Evolutionary conservation across 305 asterid genomes (phyloP).

Genomic region (Vinca major): DNA sequence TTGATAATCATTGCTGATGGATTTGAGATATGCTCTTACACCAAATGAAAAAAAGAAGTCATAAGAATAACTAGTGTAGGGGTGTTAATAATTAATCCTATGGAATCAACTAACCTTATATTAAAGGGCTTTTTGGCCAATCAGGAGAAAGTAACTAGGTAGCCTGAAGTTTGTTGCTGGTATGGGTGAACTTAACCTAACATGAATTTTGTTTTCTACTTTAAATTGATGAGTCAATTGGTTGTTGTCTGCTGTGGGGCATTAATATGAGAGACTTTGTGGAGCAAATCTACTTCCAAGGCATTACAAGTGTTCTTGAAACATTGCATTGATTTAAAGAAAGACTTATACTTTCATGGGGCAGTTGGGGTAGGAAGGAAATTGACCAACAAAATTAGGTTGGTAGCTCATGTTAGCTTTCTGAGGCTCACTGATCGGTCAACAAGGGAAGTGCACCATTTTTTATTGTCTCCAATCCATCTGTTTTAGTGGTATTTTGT

Average conservation of each 20-base stretch:
- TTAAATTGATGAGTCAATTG: constrained; percentile 6
- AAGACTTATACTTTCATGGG: background rate
- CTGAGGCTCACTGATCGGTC: background rate
- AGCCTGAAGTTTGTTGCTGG: background rate
- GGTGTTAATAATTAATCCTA: background rate
- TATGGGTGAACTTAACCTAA: background rate
- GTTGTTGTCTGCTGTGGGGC: background rate
- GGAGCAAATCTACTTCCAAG: background rate
- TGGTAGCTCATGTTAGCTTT: background rate
- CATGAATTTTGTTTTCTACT: background rate
- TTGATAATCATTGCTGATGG: background rate
- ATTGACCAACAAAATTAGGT: constrained; percentile 4
- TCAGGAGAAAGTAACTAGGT: background rate
- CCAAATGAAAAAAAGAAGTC: background rate
- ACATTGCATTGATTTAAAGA: background rate
- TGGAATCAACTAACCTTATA: background rate
- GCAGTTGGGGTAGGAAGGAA: constrained; percentile 13
- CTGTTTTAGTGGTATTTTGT: too few species aligned
- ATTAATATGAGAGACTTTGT: background rate
- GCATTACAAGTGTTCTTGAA: background rate
- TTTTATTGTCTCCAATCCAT: too few species aligned
- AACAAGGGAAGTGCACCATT: background rate
- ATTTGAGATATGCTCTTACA: background rate
- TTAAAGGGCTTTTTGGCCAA: background rate
- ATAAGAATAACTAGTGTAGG: background rate